phyloP scores from a whole-genome alignment of 495 filamentous ascomycete genomes.

The Aspergillus diversus region DNA sequence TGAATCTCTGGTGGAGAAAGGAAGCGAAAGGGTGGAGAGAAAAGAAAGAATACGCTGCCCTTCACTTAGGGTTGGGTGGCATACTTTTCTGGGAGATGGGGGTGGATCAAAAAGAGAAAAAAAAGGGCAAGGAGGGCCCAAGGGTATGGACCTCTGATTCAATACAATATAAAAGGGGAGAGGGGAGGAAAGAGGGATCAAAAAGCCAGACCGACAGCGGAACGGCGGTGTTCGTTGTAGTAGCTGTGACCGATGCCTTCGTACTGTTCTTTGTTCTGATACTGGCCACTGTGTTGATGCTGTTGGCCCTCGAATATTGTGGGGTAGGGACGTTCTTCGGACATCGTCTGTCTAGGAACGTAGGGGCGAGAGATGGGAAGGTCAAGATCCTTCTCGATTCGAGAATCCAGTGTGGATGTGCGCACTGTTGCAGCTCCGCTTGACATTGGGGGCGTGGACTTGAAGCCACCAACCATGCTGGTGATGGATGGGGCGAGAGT shows the following conservation, averaged over 20 bases:
- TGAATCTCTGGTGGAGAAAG: too few relatives aligned
- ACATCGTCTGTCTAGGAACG: conserved; percentile 12
- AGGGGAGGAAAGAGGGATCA: conserved; percentile 21
- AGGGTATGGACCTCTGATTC: background rate
- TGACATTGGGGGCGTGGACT: conserved; percentile 32
- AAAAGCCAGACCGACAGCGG: conserved; percentile 43
- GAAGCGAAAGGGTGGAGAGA: too few relatives aligned
- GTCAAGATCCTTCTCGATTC: conserved; percentile 34
- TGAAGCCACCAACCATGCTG: conserved; percentile 26
- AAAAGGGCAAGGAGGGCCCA: too few relatives aligned
- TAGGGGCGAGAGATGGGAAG: conserved; percentile 19
- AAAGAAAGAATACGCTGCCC: too few relatives aligned
- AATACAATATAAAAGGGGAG: background rate
- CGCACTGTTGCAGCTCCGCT: conserved; percentile 34
- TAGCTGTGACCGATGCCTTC: conserved; percentile 23
- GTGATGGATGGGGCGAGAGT: conserved; percentile 39
- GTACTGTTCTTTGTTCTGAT: conserved; percentile 5
- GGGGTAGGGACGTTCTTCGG: conserved; percentile 22
- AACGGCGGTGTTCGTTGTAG: conserved; percentile 31
- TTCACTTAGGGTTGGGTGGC: too few relatives aligned
- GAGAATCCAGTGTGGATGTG: conserved; percentile 30
- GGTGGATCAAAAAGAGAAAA: too few relatives aligned
- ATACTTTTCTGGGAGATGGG: too few relatives aligned
- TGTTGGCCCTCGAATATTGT: conserved; percentile 37
- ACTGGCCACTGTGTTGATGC: conserved; percentile 8